Conservation (phyloP, 495 filamentous ascomycete species). For the Penicillium coprophilum region DNA sequence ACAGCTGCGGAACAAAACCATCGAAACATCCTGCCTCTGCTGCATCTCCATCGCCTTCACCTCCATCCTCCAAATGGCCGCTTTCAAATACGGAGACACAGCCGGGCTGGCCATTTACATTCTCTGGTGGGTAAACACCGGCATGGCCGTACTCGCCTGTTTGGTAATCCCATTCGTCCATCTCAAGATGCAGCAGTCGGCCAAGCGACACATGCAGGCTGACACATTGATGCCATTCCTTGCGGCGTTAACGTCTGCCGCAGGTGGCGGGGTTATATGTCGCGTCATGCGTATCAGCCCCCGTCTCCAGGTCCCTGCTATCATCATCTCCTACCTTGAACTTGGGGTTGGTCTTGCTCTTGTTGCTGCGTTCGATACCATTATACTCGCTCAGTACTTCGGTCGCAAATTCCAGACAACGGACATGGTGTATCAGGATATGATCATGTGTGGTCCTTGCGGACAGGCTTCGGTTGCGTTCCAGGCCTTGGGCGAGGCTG, state of each 20-base stretch:
- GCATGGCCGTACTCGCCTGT: conserved; percentile 23
- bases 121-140: conserved; percentile 34
- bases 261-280: conserved; percentile 32
- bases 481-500: conserved; percentile 27
- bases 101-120: conserved; percentile 27
- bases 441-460: conserved; percentile 40
- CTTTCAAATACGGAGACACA: conserved; percentile 22
- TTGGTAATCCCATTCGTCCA: conserved; percentile 29
- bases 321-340: conserved; percentile 37
- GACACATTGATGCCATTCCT: conserved; percentile 31
- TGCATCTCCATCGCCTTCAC: conserved; percentile 34
- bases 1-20: conserved; percentile 21
- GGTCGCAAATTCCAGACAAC: conserved; percentile 17
- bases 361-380: conserved; percentile 20
- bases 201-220: conserved; percentile 21
- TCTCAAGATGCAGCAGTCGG: conserved; percentile 32
- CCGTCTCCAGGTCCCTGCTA: conserved; percentile 32
- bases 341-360: conserved; percentile 30
- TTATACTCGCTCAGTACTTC: conserved; percentile 32
- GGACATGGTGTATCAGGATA: conserved; percentile 34
- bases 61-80: conserved; percentile 29
- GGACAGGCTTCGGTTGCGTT: conserved; percentile 36
- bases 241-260: conserved; percentile 31
- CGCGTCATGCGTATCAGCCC: conserved; percentile 17
- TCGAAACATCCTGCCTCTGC: conserved; percentile 35